These are phyloP conservation scores for Anastatica hierochuntica DNA, from an alignment of 345 rosid species.

Conservation along the genomic window DNA sequence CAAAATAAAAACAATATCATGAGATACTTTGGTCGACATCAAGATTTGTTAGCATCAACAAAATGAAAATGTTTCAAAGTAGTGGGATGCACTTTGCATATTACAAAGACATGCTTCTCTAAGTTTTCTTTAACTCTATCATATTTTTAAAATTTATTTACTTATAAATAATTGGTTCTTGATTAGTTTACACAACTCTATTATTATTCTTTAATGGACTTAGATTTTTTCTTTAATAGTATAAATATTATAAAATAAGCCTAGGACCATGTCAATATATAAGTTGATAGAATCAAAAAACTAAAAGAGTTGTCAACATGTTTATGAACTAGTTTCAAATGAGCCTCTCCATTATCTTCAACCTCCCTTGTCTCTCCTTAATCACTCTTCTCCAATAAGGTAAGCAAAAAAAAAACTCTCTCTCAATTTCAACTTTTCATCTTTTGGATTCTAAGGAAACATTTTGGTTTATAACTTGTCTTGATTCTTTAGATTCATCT, in stretches of 20 bases:
- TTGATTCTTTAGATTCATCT: conserved; percentile 3
- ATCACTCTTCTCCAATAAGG: conserved; percentile 24
- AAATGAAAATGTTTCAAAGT: conserved; percentile 8
- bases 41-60: conserved; percentile 1
- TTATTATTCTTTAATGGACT: not conserved
- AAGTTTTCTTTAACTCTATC: too few species aligned
- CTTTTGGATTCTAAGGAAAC: not conserved
- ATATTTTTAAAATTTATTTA: not conserved
- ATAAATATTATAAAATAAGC: not conserved
- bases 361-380: conserved; percentile 13
- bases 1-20: conserved; percentile 15
- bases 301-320: conserved; percentile 23
- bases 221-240: not conserved
- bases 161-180: conserved; percentile 1
- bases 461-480: not conserved
- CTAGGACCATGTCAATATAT: conserved; percentile 17
- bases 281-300: conserved; percentile 16
- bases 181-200: not conserved
- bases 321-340: conserved; percentile 17
- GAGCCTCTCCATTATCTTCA: conserved; percentile 27
- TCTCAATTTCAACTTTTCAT: not conserved
- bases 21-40: conserved; percentile 22
- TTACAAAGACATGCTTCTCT: conserved; percentile 2
- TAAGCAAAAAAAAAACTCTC: not conserved
- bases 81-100: conserved; percentile 23